Evolutionary conservation across 305 asterid genomes (phyloP), one percentile per base, ranked within the genome.

Genomic region (Stenogyne calaminthoides): DNA sequence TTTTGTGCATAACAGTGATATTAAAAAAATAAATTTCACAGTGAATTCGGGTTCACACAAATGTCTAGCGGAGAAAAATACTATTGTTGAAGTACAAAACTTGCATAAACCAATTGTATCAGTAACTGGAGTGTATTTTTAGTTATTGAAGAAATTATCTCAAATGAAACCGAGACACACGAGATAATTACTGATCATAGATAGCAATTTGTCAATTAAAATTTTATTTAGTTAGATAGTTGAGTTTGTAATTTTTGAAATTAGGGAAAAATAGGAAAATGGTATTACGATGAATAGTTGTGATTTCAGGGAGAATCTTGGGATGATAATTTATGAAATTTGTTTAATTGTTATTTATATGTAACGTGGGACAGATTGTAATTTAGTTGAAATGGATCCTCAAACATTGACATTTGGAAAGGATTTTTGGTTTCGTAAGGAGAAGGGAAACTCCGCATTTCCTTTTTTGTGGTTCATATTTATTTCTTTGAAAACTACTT

Each of bases 391-490:
- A 70, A 70, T 49, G 82, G 82, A 82, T 83, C 80, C 85, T 76
- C 90, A 73, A 76, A 81, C 83, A 78, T 84, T 82, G 87, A 88
- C 87, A 81, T 83, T 81, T 66, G 54, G 57, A 69, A 46, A 51
- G 70, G 59, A 42, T 72, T 59, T 32, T 71, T 49, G 76, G 67
- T 84, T 86, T 75, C 89, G 88, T 84, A 76, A 1, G 77, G 79
- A 76, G 47, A 78, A 70, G 78, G 86, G 74, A 52, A 81, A 83
- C 83, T 66, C 51, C 44, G 6, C 62, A 27, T 52, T 63, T 37
- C 20, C 42, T 16, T 49, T 69, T 60, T 56, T 68, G 27, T 34
- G 5, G 7, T 37, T 20, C 12, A n/a, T 16, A 34, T 25, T 63
- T 57, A 36, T 68, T 59, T 64, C 34, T 18, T 64, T 18, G 37